Evolutionary conservation across 805 yeast genomes (phyloP).

Genomic region (Teunomyces atbi): DNA sequence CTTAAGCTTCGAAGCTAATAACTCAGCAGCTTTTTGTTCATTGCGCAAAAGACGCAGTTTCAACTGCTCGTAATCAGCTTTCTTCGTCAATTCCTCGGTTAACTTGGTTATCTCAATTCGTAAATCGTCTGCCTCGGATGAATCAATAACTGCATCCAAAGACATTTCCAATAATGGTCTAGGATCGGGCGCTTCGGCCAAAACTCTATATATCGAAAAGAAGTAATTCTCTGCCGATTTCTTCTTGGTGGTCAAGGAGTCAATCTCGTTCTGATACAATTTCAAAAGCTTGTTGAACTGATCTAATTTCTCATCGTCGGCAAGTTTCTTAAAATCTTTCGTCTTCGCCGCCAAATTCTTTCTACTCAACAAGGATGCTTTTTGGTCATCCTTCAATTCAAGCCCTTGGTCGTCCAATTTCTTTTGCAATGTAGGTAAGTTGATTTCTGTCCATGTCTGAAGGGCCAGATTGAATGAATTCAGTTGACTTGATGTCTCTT

Average conservation of each 20-base stretch:
- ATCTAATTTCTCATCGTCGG: conserved; percentile 62
- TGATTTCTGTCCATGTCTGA: conserved; percentile 73
- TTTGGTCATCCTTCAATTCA: conserved; percentile 69
- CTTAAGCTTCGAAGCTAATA: conserved; percentile 50
- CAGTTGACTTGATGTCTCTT: neutral
- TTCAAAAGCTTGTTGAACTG: conserved; percentile 68
- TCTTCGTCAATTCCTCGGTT: conserved; percentile 58
- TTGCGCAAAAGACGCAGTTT: conserved; percentile 58
- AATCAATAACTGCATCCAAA: conserved; percentile 57
- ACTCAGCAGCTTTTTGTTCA: conserved; percentile 61
- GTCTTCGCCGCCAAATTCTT: conserved; percentile 79
- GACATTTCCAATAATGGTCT: conserved; percentile 73
- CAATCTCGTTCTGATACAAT: conserved; percentile 86
- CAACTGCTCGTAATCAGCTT: conserved; percentile 77
- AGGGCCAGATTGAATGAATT: conserved; percentile 42
- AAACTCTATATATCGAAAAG: conserved; percentile 66
- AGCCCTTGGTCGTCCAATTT: conserved; percentile 72
- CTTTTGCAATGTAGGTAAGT: conserved; percentile 66
- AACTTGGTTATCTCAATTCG: conserved; percentile 49
- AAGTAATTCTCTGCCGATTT: conserved; percentile 72
- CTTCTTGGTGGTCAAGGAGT: conserved; percentile 71
- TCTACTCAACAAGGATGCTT: conserved; percentile 63
- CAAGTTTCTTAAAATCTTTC: conserved; percentile 76
- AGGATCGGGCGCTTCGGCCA: conserved; percentile 94
- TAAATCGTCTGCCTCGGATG: conserved; percentile 51